Evolutionary conservation across 768 basidiomycete species (phyloP), one percentile per base, ranked within the genome.

Genomic region (Suillus brevipes): DNA sequence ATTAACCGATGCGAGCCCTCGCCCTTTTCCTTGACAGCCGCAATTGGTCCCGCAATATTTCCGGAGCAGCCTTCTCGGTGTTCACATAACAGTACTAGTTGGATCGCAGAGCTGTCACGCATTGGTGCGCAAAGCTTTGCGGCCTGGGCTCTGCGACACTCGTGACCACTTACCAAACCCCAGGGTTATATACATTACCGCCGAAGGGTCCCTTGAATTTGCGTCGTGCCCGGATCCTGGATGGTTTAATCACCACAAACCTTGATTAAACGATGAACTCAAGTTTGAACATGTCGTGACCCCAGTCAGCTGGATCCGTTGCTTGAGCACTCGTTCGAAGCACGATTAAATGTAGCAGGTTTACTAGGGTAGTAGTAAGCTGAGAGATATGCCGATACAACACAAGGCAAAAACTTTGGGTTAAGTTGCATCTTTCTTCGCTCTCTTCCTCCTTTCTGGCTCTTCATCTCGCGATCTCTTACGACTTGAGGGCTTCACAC

Each of bases 391-490:
- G 4, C 2, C 34, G 53, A 55, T 12, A 13, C 53, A 34, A 55
- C 6, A 20, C 6, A 10, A 53, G 9, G 20, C 12, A 52, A 18
- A 52, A 52, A 52, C 50, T 52, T 52, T 16, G 28, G 50, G 20
- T 55, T n/a, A 55, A 34, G 31, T 55, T 12, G 53, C 6, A 12
- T 18, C 20, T 13, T 20, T 55, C 53, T 55, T 55, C 31, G 31
- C 53, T 55, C 20, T 55, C 28, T 55, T 55, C 31, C 31, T 53
- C 42, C 6, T 50, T 4, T 16, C 42, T 23, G 37, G 6, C 31
- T n/a, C 60, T 61, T 36, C 60, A 31, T 53, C 31, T 61, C 60
- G 59, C 37, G 43, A 14, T 25, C 60, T 49, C 20, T 61, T 61
- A 6, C 18, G 25, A 37, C 60, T n/a, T 16, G 40, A 52, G 28